These are phyloP conservation scores for Ogataea trehalophila DNA, from an alignment of 805 yeast species.

Conservation along the genomic window DNA sequence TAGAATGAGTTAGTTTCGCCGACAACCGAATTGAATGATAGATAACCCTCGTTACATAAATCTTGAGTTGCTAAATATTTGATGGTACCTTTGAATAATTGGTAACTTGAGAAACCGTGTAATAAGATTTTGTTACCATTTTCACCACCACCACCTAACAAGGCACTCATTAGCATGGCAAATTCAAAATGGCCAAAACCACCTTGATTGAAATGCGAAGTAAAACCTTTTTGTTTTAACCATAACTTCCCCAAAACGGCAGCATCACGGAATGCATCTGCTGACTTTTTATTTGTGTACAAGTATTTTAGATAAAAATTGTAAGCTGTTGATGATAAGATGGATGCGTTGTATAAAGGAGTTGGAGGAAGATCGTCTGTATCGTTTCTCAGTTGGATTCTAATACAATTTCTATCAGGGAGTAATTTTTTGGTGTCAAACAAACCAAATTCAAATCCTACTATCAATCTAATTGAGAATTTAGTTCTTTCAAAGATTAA, in stretches of 20 bases:
- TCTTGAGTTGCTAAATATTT: conserved; percentile 80
- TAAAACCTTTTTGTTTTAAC: conserved; percentile 83
- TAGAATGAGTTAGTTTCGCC: conserved; percentile 44
- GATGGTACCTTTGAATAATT: conserved; percentile 84
- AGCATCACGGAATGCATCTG: conserved; percentile 85
- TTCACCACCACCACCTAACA: conserved; percentile 78
- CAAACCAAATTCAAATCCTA: conserved; percentile 64
- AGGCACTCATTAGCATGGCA: conserved; percentile 71
- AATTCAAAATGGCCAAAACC: conserved; percentile 96
- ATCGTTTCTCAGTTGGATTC: conserved; percentile 48
- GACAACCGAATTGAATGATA: conserved; percentile 57
- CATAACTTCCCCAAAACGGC: conserved; percentile 82
- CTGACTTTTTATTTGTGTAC: conserved; percentile 66
- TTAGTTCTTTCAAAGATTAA: conserved; percentile 58
- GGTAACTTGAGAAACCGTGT: conserved; percentile 89
- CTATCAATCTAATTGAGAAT: conserved; percentile 65
- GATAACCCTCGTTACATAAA: conserved; percentile 54
- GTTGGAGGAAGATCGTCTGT: conserved; percentile 58
- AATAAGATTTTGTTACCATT: conserved; percentile 71
- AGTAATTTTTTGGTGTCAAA: conserved; percentile 74
- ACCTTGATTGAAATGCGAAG: conserved; percentile 51
- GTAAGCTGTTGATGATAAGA: conserved; percentile 64
- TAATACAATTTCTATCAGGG: conserved; percentile 77
- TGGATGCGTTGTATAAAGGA: conserved; percentile 79
- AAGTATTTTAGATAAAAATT: conserved; percentile 70